phyloP scores from a whole-genome alignment of 2,329 filamentous ascomycete genomes.

The Zopfia rhizophila region DNA sequence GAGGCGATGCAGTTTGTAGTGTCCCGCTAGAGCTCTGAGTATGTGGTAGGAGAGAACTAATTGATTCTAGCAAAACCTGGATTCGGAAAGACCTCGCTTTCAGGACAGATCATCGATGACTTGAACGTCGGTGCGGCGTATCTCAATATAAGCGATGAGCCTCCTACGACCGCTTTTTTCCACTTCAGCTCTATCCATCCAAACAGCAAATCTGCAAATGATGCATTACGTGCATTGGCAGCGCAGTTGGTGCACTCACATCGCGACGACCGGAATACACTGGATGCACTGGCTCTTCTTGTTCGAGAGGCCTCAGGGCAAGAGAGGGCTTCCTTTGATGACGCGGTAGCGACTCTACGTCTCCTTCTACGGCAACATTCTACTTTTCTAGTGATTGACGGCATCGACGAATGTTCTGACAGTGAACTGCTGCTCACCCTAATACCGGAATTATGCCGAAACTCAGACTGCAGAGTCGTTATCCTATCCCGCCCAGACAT shows the following conservation, averaged over 20 bases:
- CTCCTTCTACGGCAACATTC: slow-evolving; percentile 42
- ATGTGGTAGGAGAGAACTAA: slow-evolving; percentile 2
- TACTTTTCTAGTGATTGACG: slow-evolving; percentile 43
- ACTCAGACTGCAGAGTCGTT: slow-evolving; percentile 35
- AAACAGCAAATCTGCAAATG: slow-evolving; percentile 26
- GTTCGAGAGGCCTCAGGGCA: slow-evolving; percentile 35
- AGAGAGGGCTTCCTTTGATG: slow-evolving; percentile 38
- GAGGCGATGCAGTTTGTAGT: too few relatives aligned
- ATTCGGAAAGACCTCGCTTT: slow-evolving; percentile 43
- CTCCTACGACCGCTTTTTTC: slow-evolving; percentile 34
- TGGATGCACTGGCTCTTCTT: slow-evolving; percentile 40
- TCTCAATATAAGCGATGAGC: slow-evolving; percentile 34
- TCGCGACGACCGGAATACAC: slow-evolving; percentile 32
- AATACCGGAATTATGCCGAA: slow-evolving; percentile 35
- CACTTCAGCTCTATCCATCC: slow-evolving; percentile 33
- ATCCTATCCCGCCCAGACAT: slow-evolving; percentile 39
- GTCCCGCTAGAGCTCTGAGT: too few relatives aligned
- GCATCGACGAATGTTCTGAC: slow-evolving; percentile 40
- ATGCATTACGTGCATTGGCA: slow-evolving; percentile 38
- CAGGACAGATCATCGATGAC: slow-evolving; percentile 34
- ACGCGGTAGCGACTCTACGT: slow-evolving; percentile 35
- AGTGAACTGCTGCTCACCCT: slow-evolving; percentile 26
- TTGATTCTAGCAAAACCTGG: slow-evolving; percentile 33
- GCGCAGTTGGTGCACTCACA: slow-evolving; percentile 38
- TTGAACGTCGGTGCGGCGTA: slow-evolving; percentile 31